phyloP scores from a whole-genome alignment of 73 alveolate species.

The Halteria grandinella region DNA sequence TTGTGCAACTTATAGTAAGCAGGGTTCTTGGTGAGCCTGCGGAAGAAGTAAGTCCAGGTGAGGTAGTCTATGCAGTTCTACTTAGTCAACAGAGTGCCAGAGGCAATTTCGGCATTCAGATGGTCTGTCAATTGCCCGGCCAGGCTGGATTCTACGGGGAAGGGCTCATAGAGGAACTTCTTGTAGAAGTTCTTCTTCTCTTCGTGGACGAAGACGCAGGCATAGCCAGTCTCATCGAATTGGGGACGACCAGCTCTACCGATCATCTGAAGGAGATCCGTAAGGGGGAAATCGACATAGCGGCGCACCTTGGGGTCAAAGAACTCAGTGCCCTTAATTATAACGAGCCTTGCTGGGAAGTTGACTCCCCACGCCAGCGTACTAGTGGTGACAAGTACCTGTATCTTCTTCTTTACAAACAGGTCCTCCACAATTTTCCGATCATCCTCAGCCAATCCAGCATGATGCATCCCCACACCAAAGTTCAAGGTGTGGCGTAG shows the following conservation, averaged over 20 bases:
- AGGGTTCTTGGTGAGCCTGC: slow-evolving; percentile 97
- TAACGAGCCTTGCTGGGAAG: slow-evolving; percentile 99
- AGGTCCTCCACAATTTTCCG: slow-evolving; percentile 98
- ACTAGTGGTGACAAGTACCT: slow-evolving; percentile 97
- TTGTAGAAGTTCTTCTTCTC: slow-evolving; percentile 98
- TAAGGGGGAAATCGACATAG: slow-evolving; percentile 99
- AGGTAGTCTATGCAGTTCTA: slow-evolving; percentile 85
- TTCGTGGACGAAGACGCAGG: slow-evolving; percentile 94
- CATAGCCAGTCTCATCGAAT: slow-evolving; percentile 93
- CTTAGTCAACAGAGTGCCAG: slow-evolving; percentile 89
- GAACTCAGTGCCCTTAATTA: slow-evolving; percentile 99
- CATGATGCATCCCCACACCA: slow-evolving; percentile 99
- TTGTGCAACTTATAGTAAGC: slow-evolving; percentile 85
- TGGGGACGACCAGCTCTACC: slow-evolving; percentile 99
- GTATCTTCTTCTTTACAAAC: slow-evolving; percentile 91
- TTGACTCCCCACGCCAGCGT: slow-evolving; percentile 99
- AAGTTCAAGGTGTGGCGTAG: slow-evolving; percentile 84
- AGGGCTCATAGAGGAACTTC: slow-evolving; percentile 97
- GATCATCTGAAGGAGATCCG: slow-evolving; percentile 92
- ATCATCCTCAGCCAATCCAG: slow-evolving; percentile 98
- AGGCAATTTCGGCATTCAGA: slow-evolving; percentile 98
- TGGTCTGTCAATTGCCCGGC: slow-evolving; percentile 96
- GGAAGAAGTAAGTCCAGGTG: slow-evolving; percentile 96
- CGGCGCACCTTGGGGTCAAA: slow-evolving; percentile 96
- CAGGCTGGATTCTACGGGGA: slow-evolving; percentile 98